These are phyloP conservation scores for Alternaria sp. DNA, from an alignment of 2,329 filamentous ascomycete species.

Conservation along the genomic window DNA sequence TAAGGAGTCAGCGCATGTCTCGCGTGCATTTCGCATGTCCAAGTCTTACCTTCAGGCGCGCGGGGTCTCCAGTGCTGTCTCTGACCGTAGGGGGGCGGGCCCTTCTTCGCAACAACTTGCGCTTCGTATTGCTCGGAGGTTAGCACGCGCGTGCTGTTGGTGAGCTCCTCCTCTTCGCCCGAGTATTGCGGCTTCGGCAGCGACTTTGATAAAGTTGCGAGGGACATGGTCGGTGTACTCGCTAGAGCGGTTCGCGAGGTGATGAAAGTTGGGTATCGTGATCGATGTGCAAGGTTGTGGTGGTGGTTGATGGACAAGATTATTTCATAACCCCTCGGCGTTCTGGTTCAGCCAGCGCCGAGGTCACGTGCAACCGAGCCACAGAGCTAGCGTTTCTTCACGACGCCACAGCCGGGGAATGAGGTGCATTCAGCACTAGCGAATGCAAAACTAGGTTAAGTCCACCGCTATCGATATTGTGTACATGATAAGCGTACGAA, in stretches of 20 bases:
- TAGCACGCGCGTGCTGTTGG: slow-evolving; percentile 83
- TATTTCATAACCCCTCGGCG: slow-evolving; percentile 19
- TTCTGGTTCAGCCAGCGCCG: slow-evolving; percentile 18
- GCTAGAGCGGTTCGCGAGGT: slow-evolving; percentile 6
- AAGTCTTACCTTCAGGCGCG: slow-evolving; percentile 65
- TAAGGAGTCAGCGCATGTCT: background rate
- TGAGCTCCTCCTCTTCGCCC: slow-evolving; percentile 84
- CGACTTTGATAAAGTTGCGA: slow-evolving; percentile 74
- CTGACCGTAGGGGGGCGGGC: slow-evolving; percentile 87
- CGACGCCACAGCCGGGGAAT: background rate
- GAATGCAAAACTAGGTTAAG: background rate
- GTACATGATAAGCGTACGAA: background rate
- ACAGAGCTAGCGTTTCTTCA: background rate
- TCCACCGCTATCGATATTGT: background rate
- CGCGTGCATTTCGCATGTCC: background rate
- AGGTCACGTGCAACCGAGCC: slow-evolving; percentile 15
- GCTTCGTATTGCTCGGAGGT: slow-evolving; percentile 82
- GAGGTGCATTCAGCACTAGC: background rate
- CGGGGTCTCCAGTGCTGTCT: slow-evolving; percentile 91
- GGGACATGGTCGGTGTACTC: slow-evolving; percentile 41
- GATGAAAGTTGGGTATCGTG: slow-evolving; percentile 1
- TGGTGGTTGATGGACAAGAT: slow-evolving; percentile 15
- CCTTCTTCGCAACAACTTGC: slow-evolving; percentile 77
- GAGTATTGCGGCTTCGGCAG: slow-evolving; percentile 91
- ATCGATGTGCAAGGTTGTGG: slow-evolving; percentile 10